Base-by-base conservation (phyloP, 306 rosid genomes). In the Neltuma alba region DNA sequence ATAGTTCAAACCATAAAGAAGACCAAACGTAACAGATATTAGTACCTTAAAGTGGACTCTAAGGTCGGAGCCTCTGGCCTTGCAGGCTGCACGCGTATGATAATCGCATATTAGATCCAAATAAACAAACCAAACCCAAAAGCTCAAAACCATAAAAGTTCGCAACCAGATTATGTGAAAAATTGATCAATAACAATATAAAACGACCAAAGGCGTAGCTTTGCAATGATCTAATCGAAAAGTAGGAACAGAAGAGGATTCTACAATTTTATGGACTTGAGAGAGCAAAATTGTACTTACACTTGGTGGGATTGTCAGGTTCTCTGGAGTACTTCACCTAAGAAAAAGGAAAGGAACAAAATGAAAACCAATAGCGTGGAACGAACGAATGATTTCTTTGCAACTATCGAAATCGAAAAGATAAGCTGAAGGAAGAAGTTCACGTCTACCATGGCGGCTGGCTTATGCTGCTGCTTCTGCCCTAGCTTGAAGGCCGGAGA, bases 291-390 rank as follows among this genome's bases (percentile, higher is more conserved):
- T 2, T 54, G 64, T 0, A 58, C 87, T 21, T 72, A 92, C 99
- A 92, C 85, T 95, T 95, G 42, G 99, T 95, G 65, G 89, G 71
- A 81, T 95, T 95, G 54, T 91, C 97, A 20, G 98, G 96, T 81
- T 95, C 99, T 77, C 89, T 90, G 74, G 99, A 95, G 88, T 95
- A 95, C 89, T 92, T 95, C 79, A 95, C 99, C 99, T 92, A 86
- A 70, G 64, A 84, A 23, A 44, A 21, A 33, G 57, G 34, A 60
- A 0, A 47, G 15, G 10, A 7, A 28, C 25, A 0, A 47, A 41
- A 10, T 20, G 7, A 15, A 16, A 63, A 21, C 38, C 8, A 82
- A 18, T 21, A 67, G 8, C 9, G 16, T 2, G n/a, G 14, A 28
- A 73, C 16, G 38, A 33, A n/a, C 0, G 55, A 64, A 13, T 2